phyloP scores from a whole-genome alignment of 768 basidiomycete species.

The Termitomyces sp. region DNA sequence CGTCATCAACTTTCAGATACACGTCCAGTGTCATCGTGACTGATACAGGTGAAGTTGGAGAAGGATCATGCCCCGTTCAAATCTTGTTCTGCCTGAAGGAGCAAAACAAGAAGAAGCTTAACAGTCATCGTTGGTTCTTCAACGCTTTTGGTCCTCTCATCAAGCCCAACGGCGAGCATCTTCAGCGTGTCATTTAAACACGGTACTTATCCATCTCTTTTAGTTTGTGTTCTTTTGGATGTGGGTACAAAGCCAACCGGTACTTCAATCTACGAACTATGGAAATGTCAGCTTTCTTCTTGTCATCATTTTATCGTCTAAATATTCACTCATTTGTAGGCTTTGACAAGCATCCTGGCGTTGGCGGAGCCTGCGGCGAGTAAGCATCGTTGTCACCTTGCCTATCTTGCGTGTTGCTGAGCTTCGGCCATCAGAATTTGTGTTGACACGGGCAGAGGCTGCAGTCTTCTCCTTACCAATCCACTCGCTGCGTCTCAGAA shows the following conservation, averaged over 20 bases:
- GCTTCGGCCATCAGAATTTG: slow-evolving; percentile 50
- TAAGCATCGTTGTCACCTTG: slow-evolving; percentile 25
- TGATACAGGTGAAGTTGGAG: slow-evolving; percentile 73
- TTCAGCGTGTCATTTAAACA: neutral
- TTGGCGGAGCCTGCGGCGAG: slow-evolving; percentile 97
- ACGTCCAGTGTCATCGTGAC: slow-evolving; percentile 77
- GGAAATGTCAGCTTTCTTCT: slow-evolving; percentile 63
- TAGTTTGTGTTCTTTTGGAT: slow-evolving; percentile 87
- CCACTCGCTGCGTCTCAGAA: slow-evolving; percentile 92
- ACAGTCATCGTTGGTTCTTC: slow-evolving; percentile 97
- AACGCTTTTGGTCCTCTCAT: slow-evolving; percentile 90
- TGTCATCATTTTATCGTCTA: neutral
- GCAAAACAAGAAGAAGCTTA: slow-evolving; percentile 96
- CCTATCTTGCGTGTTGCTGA: neutral
- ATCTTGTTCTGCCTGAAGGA: slow-evolving; percentile 90
- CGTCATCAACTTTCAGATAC: slow-evolving; percentile 39
- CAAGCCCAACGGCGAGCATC: slow-evolving; percentile 64
- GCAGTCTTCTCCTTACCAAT: slow-evolving; percentile 63
- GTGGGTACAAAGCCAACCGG: slow-evolving; percentile 95
- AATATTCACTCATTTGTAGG: slow-evolving; percentile 25
- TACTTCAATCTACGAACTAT: slow-evolving; percentile 93
- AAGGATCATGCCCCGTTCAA: slow-evolving; percentile 76
- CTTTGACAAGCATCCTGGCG: slow-evolving; percentile 79
- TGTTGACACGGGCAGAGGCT: slow-evolving; percentile 74
- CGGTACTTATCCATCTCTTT: neutral